Base-by-base conservation (phyloP, 192 early-diverging fungal species). In the Coemansia sp. region DNA sequence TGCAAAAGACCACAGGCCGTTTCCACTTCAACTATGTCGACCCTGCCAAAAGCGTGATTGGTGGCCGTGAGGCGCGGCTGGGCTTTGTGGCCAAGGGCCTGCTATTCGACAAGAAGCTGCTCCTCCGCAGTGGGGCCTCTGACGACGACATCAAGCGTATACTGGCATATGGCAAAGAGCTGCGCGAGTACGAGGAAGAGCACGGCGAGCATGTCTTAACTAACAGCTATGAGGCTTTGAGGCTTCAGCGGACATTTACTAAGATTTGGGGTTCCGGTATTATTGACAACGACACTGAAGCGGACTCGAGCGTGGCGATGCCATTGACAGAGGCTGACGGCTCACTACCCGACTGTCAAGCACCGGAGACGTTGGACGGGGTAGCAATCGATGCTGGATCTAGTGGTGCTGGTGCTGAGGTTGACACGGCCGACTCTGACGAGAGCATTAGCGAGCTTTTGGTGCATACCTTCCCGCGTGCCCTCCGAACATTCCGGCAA, bases 51-150 rank as follows among this genome's bases (percentile, higher is more conserved):
- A 21, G 37, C 2, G 35, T 82, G 10, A 10, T 58, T 9, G 71
- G 75, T 21, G 61, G 51, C 13, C 73, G 79, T 20, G 71, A 67
- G 51, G 59, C 43, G 9, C 39, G 63, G 1, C 14, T 82, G 5
- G 79, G 79, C 21, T 82, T 82, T 77, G 69, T 73, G 1, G 67
- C 79, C 26, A 55, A 42, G 5, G 78, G 78, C 6, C n/a, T 66
- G 18, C 60, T 81, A 37, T 81, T 81, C 40, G 63, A 82, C 43
- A 53, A 66, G 21, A n/a, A 60, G 20, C 43, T 70, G 21, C 60
- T 82, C 39, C 60, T 31, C 5, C 67, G 58, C 33, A 59, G 70
- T 50, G 71, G 75, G 9, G 65, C 70, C 10, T 28, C 43, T 2
- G 11, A 7, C 10, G 56, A 39, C 0, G 66, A 72, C 18, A 55